Evolutionary conservation across 2,329 filamentous ascomycete species (phyloP), one percentile per base, ranked within the genome.

Genomic region (Colletotrichum tanaceti): DNA sequence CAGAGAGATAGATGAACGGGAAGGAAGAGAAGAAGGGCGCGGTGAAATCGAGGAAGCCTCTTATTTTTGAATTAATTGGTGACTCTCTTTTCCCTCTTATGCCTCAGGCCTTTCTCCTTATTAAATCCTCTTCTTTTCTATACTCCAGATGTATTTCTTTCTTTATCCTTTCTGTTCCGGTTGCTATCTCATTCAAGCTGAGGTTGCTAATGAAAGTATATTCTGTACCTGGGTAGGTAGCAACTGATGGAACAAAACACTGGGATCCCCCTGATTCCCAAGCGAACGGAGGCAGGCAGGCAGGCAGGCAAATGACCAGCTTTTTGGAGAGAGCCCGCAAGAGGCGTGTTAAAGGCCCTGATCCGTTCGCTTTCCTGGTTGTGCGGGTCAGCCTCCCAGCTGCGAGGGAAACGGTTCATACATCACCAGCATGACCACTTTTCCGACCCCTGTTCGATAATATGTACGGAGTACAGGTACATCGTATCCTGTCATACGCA

Each of bases 391-490:
- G 20, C n/a, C 9, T 9, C 47, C 35, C 35, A n/a, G 47, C 16
- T 38, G 59, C 50, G 44, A n/a, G 28, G 28, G 18, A 58, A 58
- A 46, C 55, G 41, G 43, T 58, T 58, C 43, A 47, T n/a, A n/a
- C n/a, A 22, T 44, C 41, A 47, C 32, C 52, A 63, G 61, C 53
- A 63, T 58, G 61, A 58, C 61, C 44, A 46, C 53, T 59, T 41
- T n/a, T 47, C 41, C 5, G 18, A 53, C 50, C 55, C 62, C 46
- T 49, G 46, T 16, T 41, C 38, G 16, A 65, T 54, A 65, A 47
- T 38, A n/a, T n/a, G n/a, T n/a, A n/a, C n/a, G n/a, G n/a, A n/a
- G n/a, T n/a, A n/a, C n/a, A n/a, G n/a, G n/a, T n/a, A 53, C 32
- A 35, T 35, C 32, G 32, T 35, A 35, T 9, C 32, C 9, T 35